Conservation (phyloP, 2,329 filamentous ascomycete genomes). For the Aspergillus sp. region DNA sequence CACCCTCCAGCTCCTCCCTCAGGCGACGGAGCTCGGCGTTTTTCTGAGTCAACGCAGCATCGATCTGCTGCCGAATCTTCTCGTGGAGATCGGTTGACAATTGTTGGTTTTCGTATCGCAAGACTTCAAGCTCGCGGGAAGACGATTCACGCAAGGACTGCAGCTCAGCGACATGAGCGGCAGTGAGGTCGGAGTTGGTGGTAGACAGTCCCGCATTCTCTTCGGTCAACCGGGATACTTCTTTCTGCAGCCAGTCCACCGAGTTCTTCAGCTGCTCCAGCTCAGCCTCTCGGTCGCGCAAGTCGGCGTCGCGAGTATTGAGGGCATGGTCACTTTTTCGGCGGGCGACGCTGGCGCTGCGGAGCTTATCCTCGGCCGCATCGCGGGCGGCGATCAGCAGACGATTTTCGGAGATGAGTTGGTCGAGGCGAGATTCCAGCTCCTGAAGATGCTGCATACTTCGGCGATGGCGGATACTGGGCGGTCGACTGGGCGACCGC, state of each 20-base stretch:
- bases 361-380: slow-evolving; percentile 64
- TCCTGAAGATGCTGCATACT: slow-evolving; percentile 93
- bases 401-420: slow-evolving; percentile 81
- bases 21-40: slow-evolving; percentile 79
- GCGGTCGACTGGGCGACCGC: slow-evolving; percentile 86
- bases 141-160: slow-evolving; percentile 63
- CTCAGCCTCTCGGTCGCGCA: slow-evolving; percentile 81
- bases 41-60: slow-evolving; percentile 69
- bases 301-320: slow-evolving; percentile 63
- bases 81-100: slow-evolving; percentile 62
- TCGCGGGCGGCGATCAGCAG: slow-evolving; percentile 70
- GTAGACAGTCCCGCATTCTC: slow-evolving; percentile 77
- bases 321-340: slow-evolving; percentile 56
- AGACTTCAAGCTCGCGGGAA: slow-evolving; percentile 65
- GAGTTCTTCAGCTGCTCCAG: slow-evolving; percentile 78
- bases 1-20: slow-evolving; percentile 72
- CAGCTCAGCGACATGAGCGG: slow-evolving; percentile 69
- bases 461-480: slow-evolving; percentile 93
- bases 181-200: slow-evolving; percentile 72
- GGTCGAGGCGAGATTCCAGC: slow-evolving; percentile 79
- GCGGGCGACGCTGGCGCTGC: slow-evolving; percentile 53
- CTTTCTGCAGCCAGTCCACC: slow-evolving; percentile 75
- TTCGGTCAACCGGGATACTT: slow-evolving; percentile 75
- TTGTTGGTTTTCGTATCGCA: slow-evolving; percentile 62
- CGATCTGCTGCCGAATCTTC: slow-evolving; percentile 60